Evolutionary conservation across 345 rosid genomes (phyloP).

Genomic region (Eucalyptus shirleyi): DNA sequence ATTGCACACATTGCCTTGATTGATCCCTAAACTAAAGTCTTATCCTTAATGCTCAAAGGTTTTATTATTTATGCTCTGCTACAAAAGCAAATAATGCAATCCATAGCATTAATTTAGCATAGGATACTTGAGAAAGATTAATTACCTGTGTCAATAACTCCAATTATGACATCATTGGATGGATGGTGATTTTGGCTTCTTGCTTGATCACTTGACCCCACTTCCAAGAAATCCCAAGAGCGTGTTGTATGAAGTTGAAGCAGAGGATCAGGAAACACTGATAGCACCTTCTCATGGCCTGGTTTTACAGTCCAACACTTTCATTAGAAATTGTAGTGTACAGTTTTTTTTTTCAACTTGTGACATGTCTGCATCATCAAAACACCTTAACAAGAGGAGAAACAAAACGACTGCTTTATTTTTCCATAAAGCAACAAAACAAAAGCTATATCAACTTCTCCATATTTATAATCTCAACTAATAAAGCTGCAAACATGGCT

Average conservation of each 20-base stretch:
- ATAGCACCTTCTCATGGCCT: slow-evolving; percentile 46
- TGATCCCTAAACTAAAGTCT: not conserved
- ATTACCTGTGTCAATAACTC: slow-evolving; percentile 49
- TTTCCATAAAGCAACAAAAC: not conserved
- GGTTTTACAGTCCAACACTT: not conserved
- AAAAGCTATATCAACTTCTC: not conserved
- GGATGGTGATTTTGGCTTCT: not conserved
- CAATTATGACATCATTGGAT: slow-evolving; percentile 44
- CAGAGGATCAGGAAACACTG: slow-evolving; percentile 49
- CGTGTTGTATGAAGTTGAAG: slow-evolving; percentile 72
- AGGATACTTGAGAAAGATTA: not conserved
- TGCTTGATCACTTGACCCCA: not conserved
- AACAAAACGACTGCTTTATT: not conserved
- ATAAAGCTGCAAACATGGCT: not conserved
- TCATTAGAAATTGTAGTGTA: not conserved
- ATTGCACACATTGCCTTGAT: not conserved
- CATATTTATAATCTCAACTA: not conserved
- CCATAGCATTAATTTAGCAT: not conserved
- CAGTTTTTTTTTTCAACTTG: not conserved
- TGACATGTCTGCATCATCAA: not conserved
- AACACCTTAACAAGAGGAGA: not conserved
- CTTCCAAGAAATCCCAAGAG: slow-evolving; percentile 72
- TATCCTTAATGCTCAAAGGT: not conserved
- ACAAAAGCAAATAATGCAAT: not conserved
- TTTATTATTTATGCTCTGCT: not conserved